Conservation (phyloP, 495 filamentous ascomycete genomes). For the Penicillium alfredii region DNA sequence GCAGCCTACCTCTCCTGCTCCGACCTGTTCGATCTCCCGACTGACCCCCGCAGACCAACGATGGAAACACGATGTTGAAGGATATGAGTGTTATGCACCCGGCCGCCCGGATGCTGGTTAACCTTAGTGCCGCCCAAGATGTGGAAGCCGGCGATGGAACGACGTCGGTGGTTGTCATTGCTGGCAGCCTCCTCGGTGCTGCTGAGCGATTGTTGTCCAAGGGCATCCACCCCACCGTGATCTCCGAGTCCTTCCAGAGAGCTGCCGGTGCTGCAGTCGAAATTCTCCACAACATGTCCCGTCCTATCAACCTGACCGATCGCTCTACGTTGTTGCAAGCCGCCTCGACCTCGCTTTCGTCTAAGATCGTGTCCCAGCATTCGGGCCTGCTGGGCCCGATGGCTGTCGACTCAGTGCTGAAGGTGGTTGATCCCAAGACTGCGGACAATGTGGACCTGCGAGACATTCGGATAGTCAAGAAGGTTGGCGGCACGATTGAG, state of each 20-base stretch:
- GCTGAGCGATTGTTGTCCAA: conserved; percentile 85
- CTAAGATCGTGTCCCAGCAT: conserved; percentile 97
- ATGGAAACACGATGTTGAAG: conserved; percentile 97
- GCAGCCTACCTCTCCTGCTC: conserved; percentile 15
- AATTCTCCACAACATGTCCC: conserved; percentile 90
- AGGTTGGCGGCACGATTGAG: conserved; percentile 95
- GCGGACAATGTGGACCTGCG: conserved; percentile 94
- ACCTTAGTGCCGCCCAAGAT: conserved; percentile 94
- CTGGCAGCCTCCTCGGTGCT: conserved; percentile 86
- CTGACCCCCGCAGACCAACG: conserved; percentile 65
- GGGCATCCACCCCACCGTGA: conserved; percentile 95
- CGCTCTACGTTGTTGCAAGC: conserved; percentile 88
- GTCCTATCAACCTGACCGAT: conserved; percentile 84
- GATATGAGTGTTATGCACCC: conserved; percentile 99
- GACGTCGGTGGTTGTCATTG: conserved; percentile 96
- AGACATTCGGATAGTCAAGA: conserved; percentile 96
- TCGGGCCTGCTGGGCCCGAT: conserved; percentile 88
- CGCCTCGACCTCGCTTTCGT: conserved; percentile 93
- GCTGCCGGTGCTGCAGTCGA: conserved; percentile 82
- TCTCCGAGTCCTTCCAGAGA: conserved; percentile 95
- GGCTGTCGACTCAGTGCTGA: conserved; percentile 92
- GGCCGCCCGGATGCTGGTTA: conserved; percentile 96
- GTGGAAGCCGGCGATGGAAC: conserved; percentile 98
- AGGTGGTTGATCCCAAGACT: conserved; percentile 89
- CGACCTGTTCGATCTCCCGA: conserved; percentile 16